Evolutionary conservation across 2,329 filamentous ascomycete genomes (phyloP), one percentile per base, ranked within the genome.

Genomic region (Nothophoma quercina): DNA sequence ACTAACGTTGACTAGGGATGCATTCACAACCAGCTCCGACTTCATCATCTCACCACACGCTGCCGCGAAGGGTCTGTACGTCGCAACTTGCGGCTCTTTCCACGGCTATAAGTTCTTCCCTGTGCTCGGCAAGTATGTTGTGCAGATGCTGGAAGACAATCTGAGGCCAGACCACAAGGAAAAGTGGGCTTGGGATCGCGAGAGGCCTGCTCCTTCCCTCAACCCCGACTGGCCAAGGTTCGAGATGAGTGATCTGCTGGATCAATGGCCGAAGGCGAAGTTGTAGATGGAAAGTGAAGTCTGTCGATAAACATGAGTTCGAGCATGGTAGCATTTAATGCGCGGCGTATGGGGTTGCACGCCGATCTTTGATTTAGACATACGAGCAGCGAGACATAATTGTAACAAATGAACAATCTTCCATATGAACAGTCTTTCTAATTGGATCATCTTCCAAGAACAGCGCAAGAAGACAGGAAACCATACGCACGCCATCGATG

Each of bases 131-230:
- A 78, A 79, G 46, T 79, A 78, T 60, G 78, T 86, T 5, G 78
- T 80, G 0, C 77, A 84, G 60, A 76, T 79, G 32, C 60, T 85
- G 7, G 72, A 79, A 54, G 74, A 77, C 2, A 63, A 66, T 1
- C 50, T 70, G 6, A 67, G 77, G 36, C 34, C 64, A 58, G 44
- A 82, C 43, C 80, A 91, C 58, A 76, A 75, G 33, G 78, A 80
- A 46, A 91, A 89, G 81, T 91, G 85, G 79, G 78, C 78, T 25
- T 81, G 83, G 60, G 84, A 88, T 67, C 78, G 85, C 10, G 80
- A 84, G 63, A 73, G 83, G 18, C 83, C 85, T 2, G 81, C 85
- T 22, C 64, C 65, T 5, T 62, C 61, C 2, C 63, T 77, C 9
- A 85, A 84, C 61, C 76, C 80, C 7, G 83, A 84, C 64, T 88